A percentile compares a stretch with the other conserved stretches of the same genome.
Evolutionary conservation across 768 basidiomycete genomes (phyloP).

Genomic region (Agrocybe chaxingu): DNA sequence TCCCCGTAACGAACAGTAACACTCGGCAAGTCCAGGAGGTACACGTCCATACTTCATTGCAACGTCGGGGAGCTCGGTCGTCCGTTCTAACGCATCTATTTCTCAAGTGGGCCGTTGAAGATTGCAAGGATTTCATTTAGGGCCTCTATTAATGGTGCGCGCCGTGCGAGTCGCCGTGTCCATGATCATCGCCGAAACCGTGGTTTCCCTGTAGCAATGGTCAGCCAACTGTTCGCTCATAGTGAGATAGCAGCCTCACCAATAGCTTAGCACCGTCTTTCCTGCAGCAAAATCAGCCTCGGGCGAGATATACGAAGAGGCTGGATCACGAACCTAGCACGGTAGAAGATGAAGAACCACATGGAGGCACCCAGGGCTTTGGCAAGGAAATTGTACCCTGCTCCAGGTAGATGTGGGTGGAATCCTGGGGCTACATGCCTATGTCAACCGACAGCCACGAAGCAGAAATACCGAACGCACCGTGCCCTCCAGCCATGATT

Average conservation of each 20-base stretch:
- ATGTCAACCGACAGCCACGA: slow-evolving; percentile 1
- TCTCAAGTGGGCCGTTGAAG: no score
- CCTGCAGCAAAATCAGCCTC: slow-evolving; percentile 29
- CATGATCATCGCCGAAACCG: slow-evolving; percentile 37
- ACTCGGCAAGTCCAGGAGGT: no score
- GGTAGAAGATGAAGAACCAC: slow-evolving; percentile 99
- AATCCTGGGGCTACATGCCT: slow-evolving; percentile 66
- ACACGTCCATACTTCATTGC: no score
- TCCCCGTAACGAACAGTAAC: no score
- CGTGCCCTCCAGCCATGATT: slow-evolving; percentile 41
- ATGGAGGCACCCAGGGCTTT: slow-evolving; percentile 89
- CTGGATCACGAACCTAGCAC: slow-evolving; percentile 66
- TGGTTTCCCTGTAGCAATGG: slow-evolving; percentile 45
- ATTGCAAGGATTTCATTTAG: background rate
- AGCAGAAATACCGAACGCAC: slow-evolving; percentile 18
- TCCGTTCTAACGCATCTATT: no score
- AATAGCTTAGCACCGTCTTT: slow-evolving; percentile 76
- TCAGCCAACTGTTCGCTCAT: background rate
- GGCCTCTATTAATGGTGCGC: slow-evolving; percentile 35
- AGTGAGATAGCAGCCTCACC: slow-evolving; percentile 35
- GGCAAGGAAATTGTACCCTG: slow-evolving; percentile 72
- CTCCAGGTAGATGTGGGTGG: slow-evolving; percentile 81
- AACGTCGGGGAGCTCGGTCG: no score
- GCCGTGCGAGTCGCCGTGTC: slow-evolving; percentile 25
- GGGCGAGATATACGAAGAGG: background rate